These are phyloP conservation scores for Fusarium tuaranense DNA, from an alignment of 2,329 filamentous ascomycete species.

Conservation along the genomic window DNA sequence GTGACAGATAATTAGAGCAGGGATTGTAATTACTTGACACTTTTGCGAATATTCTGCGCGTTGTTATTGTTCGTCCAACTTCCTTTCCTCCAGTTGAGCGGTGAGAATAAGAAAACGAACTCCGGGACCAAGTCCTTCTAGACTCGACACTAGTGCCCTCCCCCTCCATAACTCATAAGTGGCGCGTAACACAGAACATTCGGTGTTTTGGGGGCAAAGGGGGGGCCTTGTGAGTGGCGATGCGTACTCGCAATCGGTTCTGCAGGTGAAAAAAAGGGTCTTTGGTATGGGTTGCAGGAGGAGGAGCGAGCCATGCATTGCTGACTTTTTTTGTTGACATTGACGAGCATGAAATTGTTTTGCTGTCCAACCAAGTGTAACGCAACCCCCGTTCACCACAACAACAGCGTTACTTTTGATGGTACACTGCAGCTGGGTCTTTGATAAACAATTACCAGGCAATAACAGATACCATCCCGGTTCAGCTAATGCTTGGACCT, in stretches of 20 bases:
- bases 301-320: background rate
- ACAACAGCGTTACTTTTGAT: conserved; percentile 26
- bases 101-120: conserved; percentile 14
- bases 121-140: background rate
- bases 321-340: conserved; percentile 4
- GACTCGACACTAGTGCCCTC: conserved; percentile 20
- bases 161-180: conserved; percentile 6
- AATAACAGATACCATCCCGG: background rate
- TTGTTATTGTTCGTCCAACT: background rate
- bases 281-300: background rate
- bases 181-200: conserved; percentile 21
- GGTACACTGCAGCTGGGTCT: background rate
- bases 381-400: conserved; percentile 11
- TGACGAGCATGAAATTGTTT: background rate
- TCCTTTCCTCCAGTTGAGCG: conserved; percentile 10
- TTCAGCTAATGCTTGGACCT: background rate
- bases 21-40: background rate
- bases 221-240: conserved; percentile 12
- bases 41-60: background rate
- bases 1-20: background rate
- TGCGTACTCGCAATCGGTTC: background rate
- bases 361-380: background rate
- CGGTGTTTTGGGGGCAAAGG: conserved; percentile 17
- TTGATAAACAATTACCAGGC: background rate
- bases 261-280: background rate